Percentiles rank a stretch among this genome's conserved stretches.
These are phyloP conservation scores for Sphagnum tenellum DNA, from an alignment of 225 moss, liverwort and hornwort genomes.

Conservation along the genomic window DNA sequence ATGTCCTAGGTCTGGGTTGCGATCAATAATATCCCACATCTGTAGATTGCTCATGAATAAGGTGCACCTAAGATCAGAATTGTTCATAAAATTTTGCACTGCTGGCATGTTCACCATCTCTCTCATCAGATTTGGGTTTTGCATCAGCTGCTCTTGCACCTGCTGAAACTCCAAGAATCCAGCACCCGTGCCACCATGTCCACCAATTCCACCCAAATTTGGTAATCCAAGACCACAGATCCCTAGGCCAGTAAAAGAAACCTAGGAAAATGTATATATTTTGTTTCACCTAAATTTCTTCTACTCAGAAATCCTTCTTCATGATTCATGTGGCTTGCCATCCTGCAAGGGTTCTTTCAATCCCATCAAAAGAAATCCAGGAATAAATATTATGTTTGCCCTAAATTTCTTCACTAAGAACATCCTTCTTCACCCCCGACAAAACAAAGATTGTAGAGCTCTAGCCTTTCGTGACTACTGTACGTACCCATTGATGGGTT, in stretches of 20 bases:
- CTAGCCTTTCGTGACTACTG: no score
- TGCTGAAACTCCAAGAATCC: slow-evolving; percentile 91
- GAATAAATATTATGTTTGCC: no score
- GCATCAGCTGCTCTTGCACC: slow-evolving; percentile 99
- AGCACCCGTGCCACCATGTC: slow-evolving; percentile 57
- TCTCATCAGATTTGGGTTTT: slow-evolving; percentile 93
- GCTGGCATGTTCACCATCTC: slow-evolving; percentile 99
- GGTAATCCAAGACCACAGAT: slow-evolving; percentile 68
- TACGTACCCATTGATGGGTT: no score
- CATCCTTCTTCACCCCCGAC: no score
- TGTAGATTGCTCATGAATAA: slow-evolving; percentile 98
- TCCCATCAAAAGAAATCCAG: no score
- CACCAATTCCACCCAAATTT: slow-evolving; percentile 30
- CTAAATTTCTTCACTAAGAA: no score
- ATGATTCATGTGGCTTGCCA: no score
- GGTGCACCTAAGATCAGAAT: slow-evolving; percentile 88
- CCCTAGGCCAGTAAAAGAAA: slow-evolving; percentile 22
- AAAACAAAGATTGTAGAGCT: no score
- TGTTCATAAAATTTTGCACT: slow-evolving; percentile 95
- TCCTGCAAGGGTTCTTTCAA: no score
- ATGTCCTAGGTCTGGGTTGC: slow-evolving; percentile 94
- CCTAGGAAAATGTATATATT: no score
- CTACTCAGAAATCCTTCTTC: no score
- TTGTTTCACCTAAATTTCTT: no score
- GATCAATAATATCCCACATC: slow-evolving; percentile 95